phyloP scores from a whole-genome alignment of 2,329 filamentous ascomycete genomes.

The Aspergillus quadrilineatus region DNA sequence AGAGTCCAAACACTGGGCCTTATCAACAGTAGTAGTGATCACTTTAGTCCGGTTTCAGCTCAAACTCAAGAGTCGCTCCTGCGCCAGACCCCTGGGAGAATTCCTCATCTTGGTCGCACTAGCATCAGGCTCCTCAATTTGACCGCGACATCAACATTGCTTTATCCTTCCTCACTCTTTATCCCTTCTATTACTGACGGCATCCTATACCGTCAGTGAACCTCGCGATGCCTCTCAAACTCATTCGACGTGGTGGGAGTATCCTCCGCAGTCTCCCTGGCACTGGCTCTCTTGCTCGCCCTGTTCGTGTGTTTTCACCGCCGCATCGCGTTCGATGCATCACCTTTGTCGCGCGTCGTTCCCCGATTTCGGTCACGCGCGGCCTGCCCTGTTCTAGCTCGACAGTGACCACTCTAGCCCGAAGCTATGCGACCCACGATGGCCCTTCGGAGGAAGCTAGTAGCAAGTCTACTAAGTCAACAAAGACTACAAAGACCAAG shows the following conservation, averaged over 20 bases:
- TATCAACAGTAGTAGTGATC: too few relatives aligned
- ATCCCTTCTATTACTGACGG: neutral
- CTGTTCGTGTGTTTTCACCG: slow-evolving; percentile 27
- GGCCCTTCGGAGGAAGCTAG: slow-evolving; percentile 30
- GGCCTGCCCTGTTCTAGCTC: slow-evolving; percentile 14
- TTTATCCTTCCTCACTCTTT: neutral
- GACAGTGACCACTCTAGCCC: slow-evolving; percentile 24
- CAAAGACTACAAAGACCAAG: slow-evolving; percentile 13
- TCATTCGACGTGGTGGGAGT: slow-evolving; percentile 32
- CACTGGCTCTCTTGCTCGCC: slow-evolving; percentile 25
- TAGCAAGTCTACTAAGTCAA: slow-evolving; percentile 15
- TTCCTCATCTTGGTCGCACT: neutral
- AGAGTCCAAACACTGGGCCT: too few relatives aligned
- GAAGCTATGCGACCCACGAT: slow-evolving; percentile 35
- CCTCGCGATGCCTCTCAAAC: slow-evolving; percentile 33
- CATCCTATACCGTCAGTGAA: slow-evolving; percentile 4
- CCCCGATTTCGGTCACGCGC: slow-evolving; percentile 15
- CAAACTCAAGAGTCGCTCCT: too few relatives aligned
- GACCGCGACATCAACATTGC: neutral
- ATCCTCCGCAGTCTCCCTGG: slow-evolving; percentile 32
- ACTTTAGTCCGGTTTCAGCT: too few relatives aligned
- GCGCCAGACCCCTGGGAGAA: too few relatives aligned
- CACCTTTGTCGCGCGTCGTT: slow-evolving; percentile 22
- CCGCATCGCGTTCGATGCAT: slow-evolving; percentile 30
- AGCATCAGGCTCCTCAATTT: neutral